These are phyloP conservation scores for Tricholoma matsutake DNA, from an alignment of 768 basidiomycete species.

Conservation along the genomic window DNA sequence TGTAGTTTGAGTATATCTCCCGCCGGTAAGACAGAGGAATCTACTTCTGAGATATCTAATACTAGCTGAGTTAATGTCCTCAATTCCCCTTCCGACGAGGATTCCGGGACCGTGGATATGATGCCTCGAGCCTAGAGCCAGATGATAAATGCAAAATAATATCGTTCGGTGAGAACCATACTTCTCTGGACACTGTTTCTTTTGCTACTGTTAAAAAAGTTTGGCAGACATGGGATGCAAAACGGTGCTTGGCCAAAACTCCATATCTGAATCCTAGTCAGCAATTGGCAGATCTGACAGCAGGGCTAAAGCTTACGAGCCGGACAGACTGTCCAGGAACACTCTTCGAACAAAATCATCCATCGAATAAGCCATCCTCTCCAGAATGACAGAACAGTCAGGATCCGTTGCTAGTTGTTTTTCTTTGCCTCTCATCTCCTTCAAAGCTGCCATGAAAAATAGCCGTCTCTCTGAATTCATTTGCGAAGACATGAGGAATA, in stretches of 20 bases:
- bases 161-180: conserved; percentile 19
- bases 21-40: conserved; percentile 14
- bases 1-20: not conserved
- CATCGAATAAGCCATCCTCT: conserved; percentile 90
- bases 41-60: conserved; percentile 62
- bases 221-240: conserved; percentile 95
- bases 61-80: conserved; percentile 62
- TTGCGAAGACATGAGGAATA: conserved; percentile 6
- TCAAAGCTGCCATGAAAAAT: conserved; percentile 79
- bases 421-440: conserved; percentile 86
- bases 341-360: conserved; percentile 94
- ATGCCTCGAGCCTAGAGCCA: conserved; percentile 49
- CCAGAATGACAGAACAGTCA: conserved; percentile 87
- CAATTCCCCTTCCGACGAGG: conserved; percentile 60
- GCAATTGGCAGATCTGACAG: not conserved
- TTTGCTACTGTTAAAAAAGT: conserved; percentile 71
- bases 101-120: conserved; percentile 44
- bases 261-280: conserved; percentile 47
- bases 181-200: conserved; percentile 70
- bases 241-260: conserved; percentile 70
- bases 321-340: conserved; percentile 81
- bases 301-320: conserved; percentile 63
- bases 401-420: conserved; percentile 89
- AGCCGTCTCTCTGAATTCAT: conserved; percentile 57
- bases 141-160: not conserved